phyloP scores from a whole-genome alignment of 331 rosid genomes.

The Arachis monticola region DNA sequence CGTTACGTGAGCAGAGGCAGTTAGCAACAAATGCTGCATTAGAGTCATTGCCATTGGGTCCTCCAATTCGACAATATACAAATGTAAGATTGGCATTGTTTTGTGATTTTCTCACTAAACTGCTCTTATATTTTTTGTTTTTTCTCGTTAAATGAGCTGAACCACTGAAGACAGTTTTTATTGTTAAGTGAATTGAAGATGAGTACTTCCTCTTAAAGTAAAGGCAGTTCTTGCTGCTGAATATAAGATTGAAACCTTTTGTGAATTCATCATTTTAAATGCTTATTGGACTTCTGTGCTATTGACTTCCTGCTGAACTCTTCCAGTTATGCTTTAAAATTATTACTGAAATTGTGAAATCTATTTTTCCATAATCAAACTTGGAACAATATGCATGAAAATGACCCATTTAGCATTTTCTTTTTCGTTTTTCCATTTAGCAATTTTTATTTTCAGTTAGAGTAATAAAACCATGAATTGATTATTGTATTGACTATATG shows the following conservation, averaged over 20 bases:
- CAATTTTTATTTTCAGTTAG: not conserved
- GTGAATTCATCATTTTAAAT: conserved; percentile 10
- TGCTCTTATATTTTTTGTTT: conserved; percentile 10
- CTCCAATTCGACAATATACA: conserved; percentile 62
- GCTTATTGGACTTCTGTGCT: conserved; percentile 13
- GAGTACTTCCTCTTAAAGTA: conserved; percentile 22
- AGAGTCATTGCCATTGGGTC: conserved; percentile 73
- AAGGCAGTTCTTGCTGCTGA: not conserved
- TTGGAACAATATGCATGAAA: not conserved
- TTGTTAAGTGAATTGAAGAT: conserved; percentile 14
- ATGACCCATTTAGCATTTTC: not conserved
- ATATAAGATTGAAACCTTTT: conserved; percentile 12
- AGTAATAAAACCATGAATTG: conserved; percentile 21
- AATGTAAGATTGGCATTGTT: conserved; percentile 58
- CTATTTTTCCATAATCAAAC: conserved; percentile 10
- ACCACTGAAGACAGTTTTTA: not conserved
- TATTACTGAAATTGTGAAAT: conserved; percentile 18
- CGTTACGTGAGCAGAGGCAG: conserved; percentile 70
- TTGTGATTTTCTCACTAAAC: conserved; percentile 24
- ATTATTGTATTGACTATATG: conserved; percentile 29
- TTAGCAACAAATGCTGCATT: conserved; percentile 83
- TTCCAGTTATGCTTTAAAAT: conserved; percentile 34
- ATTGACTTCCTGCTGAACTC: not conserved
- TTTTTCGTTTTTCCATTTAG: not conserved
- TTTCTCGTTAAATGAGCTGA: not conserved